Evolutionary conservation across 768 basidiomycete genomes (phyloP).

Genomic region (Lactarius pseudohatsudake): DNA sequence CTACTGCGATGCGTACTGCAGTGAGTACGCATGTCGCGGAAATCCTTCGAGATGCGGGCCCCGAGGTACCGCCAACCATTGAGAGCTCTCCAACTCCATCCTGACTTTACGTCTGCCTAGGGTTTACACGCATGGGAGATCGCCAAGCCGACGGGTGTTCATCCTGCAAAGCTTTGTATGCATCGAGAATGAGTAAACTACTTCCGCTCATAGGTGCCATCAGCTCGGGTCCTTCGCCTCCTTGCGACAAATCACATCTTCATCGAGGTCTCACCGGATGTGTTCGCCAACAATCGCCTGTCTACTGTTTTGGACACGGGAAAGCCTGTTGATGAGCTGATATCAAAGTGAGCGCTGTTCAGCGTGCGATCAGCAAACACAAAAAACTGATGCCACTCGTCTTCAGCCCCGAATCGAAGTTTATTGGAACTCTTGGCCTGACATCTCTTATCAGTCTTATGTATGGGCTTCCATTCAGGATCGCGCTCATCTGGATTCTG

Average conservation of each 20-base stretch:
- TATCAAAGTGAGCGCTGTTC: neutral
- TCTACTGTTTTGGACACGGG: neutral
- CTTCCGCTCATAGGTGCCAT: neutral
- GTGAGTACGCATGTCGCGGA: too few relatives aligned
- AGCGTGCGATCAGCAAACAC: neutral
- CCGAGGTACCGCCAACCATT: too few relatives aligned
- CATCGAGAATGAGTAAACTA: too few relatives aligned
- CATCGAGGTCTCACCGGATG: neutral
- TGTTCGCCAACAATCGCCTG: neutral
- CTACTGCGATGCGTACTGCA: too few relatives aligned
- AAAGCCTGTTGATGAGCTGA: neutral
- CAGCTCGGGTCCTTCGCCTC: neutral
- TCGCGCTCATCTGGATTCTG: neutral
- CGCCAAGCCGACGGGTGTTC: too few relatives aligned
- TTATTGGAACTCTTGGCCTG: neutral
- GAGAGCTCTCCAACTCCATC: too few relatives aligned
- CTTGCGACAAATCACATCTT: conserved; percentile 1
- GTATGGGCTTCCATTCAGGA: neutral
- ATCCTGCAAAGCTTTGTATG: too few relatives aligned
- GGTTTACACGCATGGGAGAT: too few relatives aligned
- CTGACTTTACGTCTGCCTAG: too few relatives aligned
- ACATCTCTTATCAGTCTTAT: neutral
- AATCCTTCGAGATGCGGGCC: too few relatives aligned
- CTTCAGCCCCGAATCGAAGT: neutral
- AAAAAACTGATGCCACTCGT: neutral